Percentiles rank a stretch among this genome's conserved stretches.
phyloP scores from a whole-genome alignment of 805 yeast genomes.

The Metschnikowia similis region DNA sequence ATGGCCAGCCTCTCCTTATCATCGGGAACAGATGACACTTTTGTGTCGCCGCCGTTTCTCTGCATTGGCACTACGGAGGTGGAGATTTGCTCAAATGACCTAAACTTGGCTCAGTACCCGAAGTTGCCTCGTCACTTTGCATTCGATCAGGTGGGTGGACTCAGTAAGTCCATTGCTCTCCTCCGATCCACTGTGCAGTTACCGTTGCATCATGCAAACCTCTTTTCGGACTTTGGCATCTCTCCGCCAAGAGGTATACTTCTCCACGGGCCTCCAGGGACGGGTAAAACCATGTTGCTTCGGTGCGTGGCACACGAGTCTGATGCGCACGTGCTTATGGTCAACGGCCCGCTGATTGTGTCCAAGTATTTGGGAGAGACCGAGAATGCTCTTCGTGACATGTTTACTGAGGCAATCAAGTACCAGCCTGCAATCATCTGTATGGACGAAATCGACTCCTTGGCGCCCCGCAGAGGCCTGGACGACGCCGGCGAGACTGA shows the following conservation, averaged over 20 bases:
- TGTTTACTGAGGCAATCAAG: conserved; percentile 78
- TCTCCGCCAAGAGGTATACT: conserved; percentile 92
- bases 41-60: conserved; percentile 46
- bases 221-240: conserved; percentile 81
- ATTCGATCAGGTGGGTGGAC: conserved; percentile 73
- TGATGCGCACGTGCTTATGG: conserved; percentile 77
- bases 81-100: conserved; percentile 1
- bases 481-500: conserved; percentile 93
- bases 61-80: conserved; percentile 29
- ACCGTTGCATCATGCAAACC: conserved; percentile 72
- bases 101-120: conserved; percentile 32
- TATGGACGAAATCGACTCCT: conserved; percentile 90
- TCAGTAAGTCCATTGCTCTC: conserved; percentile 54
- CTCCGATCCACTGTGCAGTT: conserved; percentile 68
- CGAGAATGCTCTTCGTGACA: conserved; percentile 74
- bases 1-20: conserved; percentile 11
- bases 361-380: conserved; percentile 94
- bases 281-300: conserved; percentile 89
- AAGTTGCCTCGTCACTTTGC: conserved; percentile 38
- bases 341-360: conserved; percentile 88
- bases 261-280: conserved; percentile 95
- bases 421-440: conserved; percentile 86
- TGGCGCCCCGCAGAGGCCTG: conserved; percentile 77
- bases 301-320: conserved; percentile 75
- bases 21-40: conserved; percentile 11